A percentile compares a stretch with the other conserved stretches of the same genome.
phyloP scores from a whole-genome alignment of 78 protist species.

The Blattamonas nauphoetae region DNA sequence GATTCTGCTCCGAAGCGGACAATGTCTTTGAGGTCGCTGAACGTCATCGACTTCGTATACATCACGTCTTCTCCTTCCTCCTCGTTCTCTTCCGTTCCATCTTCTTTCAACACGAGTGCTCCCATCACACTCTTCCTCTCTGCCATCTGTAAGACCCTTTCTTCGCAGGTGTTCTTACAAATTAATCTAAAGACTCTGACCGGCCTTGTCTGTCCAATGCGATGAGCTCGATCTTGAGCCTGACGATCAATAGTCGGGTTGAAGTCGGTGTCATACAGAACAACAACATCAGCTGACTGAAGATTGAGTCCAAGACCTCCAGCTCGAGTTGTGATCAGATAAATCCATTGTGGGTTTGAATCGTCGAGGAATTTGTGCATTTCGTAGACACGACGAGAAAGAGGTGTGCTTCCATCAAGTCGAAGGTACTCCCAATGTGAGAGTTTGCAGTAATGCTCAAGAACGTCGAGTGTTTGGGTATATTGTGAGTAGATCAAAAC shows the following conservation, averaged over 20 bases:
- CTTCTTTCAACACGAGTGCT: not conserved
- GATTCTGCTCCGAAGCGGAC: not conserved
- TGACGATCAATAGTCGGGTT: constrained; percentile 67
- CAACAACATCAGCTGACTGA: constrained; percentile 48
- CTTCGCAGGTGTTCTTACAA: constrained; percentile 61
- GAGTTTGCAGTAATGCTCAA: constrained; percentile 53
- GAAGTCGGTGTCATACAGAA: constrained; percentile 53
- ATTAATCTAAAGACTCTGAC: constrained; percentile 83
- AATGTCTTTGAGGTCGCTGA: not conserved
- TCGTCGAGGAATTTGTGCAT: constrained; percentile 29
- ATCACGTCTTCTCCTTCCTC: not conserved
- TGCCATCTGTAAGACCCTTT: constrained; percentile 72
- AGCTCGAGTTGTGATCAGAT: constrained; percentile 51
- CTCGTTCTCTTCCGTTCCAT: not conserved
- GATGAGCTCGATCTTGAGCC: constrained; percentile 83
- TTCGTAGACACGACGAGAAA: constrained; percentile 22
- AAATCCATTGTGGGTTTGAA: constrained; percentile 32
- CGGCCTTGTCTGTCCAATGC: constrained; percentile 90
- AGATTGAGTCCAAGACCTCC: constrained; percentile 67
- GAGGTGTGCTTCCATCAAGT: constrained; percentile 58
- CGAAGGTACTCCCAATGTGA: constrained; percentile 44
- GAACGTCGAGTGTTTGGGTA: constrained; percentile 36
- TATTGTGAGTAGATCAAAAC: constrained; percentile 36
- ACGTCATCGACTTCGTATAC: not conserved
- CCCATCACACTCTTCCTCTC: constrained; percentile 37